These are phyloP conservation scores for Saccharomycopsis sp. DNA, from an alignment of 805 yeast species.

Conservation along the genomic window DNA sequence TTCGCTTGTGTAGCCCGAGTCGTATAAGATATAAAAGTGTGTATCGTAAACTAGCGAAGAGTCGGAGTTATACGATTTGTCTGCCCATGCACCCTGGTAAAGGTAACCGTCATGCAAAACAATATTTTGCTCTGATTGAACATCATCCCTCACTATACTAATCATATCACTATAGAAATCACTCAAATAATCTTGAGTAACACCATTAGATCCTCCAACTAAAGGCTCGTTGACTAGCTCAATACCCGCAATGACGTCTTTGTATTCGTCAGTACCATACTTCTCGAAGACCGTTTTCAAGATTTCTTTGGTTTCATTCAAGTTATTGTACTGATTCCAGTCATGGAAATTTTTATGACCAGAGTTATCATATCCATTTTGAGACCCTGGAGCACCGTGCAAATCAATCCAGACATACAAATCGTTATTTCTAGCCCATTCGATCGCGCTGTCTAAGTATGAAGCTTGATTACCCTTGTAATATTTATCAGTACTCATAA, in stretches of 20 bases:
- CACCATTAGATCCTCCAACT: slow-evolving; percentile 40
- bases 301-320: slow-evolving; percentile 42
- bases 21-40: slow-evolving; percentile 20
- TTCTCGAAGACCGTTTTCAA: slow-evolving; percentile 44
- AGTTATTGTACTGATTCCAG: slow-evolving; percentile 36
- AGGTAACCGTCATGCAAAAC: slow-evolving; percentile 65
- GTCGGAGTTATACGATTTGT: slow-evolving; percentile 14
- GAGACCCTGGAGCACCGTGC: slow-evolving; percentile 81
- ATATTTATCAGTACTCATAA: slow-evolving; percentile 41
- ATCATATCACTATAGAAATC: slow-evolving; percentile 40
- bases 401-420: slow-evolving; percentile 68
- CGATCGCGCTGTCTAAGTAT: slow-evolving; percentile 57
- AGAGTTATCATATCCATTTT: slow-evolving; percentile 80
- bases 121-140: slow-evolving; percentile 35
- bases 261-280: slow-evolving; percentile 44
- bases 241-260: slow-evolving; percentile 59
- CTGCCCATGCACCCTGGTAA: slow-evolving; percentile 49
- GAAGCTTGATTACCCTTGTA: slow-evolving; percentile 43
- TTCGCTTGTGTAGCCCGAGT: slow-evolving; percentile 11
- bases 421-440: slow-evolving; percentile 57
- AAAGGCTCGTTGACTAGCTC: slow-evolving; percentile 70
- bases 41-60: slow-evolving; percentile 16
- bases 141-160: slow-evolving; percentile 32
- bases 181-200: slow-evolving; percentile 35
- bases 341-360: slow-evolving; percentile 47